Base-by-base conservation (phyloP, 495 filamentous ascomycete genomes). In the Jackrogersella minutella region DNA sequence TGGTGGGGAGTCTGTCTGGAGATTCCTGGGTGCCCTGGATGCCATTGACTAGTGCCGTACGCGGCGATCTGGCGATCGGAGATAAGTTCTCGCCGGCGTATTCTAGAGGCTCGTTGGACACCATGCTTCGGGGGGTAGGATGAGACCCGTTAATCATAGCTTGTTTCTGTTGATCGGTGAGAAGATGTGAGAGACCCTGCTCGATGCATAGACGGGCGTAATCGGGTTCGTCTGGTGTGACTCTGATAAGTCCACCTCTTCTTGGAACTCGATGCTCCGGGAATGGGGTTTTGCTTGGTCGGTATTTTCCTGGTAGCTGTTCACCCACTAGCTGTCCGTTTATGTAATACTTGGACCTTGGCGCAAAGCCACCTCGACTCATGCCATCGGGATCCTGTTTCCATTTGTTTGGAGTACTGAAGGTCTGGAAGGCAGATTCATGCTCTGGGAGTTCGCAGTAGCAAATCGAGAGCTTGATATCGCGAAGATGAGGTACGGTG, bases 401-500 rank as follows among this genome's bases (percentile, higher is more conserved):
- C 82, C 83, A 86, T 72, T 84, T 84, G 43, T 74, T 69, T n/a
- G 73, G 69, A 6, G 71, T 62, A 30, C 57, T 50, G 70, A 75
- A 82, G 7, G 65, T 74, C n/a, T 37, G 62, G 41, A 73, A 70
- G 31, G 74, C 72, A 8, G 67, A 57, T 61, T 82, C 79, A 46
- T 72, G 73, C 46, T 81, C 80, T 9, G 81, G 78, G 36, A 86
- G 76, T 57, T 86, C 84, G 30, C 77, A 73, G 59, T 86, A 85
- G 26, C 77, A 76, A 50, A 86, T 78, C 2, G 77, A 73, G 39
- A 91, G 78, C 47, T 85, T 81, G 39, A 93, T 44, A 53, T 85
- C 83, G 26, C 85, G 83, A 16, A 93, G 83, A 73, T 93, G 90
- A 43, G 85, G 85, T 55, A 90, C 84, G 63, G 86, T 86, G 13